Evolutionary conservation across 23 red algal species (phyloP).

Genomic region (Pyropia haitanensis): DNA sequence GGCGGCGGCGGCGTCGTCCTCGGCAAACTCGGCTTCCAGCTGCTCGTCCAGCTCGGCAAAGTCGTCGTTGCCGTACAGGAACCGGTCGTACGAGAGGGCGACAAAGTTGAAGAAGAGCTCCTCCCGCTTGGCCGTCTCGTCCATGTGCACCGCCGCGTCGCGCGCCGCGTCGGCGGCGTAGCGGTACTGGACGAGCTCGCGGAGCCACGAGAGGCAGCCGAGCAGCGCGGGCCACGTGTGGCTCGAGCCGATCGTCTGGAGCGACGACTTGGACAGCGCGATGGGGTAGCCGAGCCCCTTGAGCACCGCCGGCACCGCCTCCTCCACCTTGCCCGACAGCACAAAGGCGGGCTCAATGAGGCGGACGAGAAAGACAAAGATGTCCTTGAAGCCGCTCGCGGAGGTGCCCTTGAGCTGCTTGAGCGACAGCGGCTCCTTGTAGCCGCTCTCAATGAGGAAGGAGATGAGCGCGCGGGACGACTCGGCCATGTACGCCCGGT

Average conservation of each 20-base stretch:
- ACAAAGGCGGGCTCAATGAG: conserved; percentile 76
- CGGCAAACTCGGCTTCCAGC: neutral
- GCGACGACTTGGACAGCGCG: conserved; percentile 64
- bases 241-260: conserved; percentile 77
- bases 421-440: conserved; percentile 74
- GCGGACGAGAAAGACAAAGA: conserved; percentile 85
- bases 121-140: conserved; percentile 14
- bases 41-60: conserved; percentile 47
- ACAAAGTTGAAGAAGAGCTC: conserved; percentile 39
- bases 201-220: conserved; percentile 69
- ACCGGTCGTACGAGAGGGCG: conserved; percentile 30
- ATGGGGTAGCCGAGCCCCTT: conserved; percentile 75
- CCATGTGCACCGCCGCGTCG: neutral
- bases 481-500: conserved; percentile 62
- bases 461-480: conserved; percentile 66
- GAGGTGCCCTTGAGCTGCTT: conserved; percentile 77
- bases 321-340: conserved; percentile 69
- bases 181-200: conserved; percentile 65
- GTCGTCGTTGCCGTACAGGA: conserved; percentile 42
- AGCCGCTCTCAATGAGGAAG: conserved; percentile 79
- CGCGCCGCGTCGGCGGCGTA: conserved; percentile 4
- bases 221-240: conserved; percentile 94
- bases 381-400: conserved; percentile 71
- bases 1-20: conserved; percentile 9
- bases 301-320: conserved; percentile 69